Base-by-base conservation (phyloP, 2,329 filamentous ascomycete genomes). In the Trichoderma gracile region DNA sequence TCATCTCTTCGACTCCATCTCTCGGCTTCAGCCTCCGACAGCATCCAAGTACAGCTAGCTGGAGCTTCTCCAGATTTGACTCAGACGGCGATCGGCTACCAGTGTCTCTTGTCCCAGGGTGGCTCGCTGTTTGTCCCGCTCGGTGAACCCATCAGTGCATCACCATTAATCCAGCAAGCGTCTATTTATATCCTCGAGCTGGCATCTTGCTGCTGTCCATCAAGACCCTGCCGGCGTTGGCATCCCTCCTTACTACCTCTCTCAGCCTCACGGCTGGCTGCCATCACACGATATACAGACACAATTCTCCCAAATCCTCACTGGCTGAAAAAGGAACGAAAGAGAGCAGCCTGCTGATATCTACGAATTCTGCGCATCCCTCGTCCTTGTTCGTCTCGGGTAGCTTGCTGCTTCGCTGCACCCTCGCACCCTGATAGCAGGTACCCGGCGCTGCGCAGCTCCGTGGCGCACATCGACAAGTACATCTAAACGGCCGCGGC, bases 241-340 rank as follows among this genome's bases (percentile, higher is more conserved):
- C 58, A 53, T 40, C 47, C 49, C 49, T 46, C 58, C 25, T 54
- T 45, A 17, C 40, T 45, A 21, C 40, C 54, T 7, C 43, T 46
- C 43, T 46, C 53, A 57, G 45, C 53, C 61, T 57, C 52, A 57
- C 52, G 61, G 52, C 52, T 50, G 61, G 52, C 61, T 57, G 12
- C 27, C 45, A 53, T 57, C 53, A 40, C 52, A 43, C 61, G 52
- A 55, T 43, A 56, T 23, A 33, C n/a, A 45, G 27, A 23, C 45
- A 5, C 3, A 27, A n/a, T 38, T 38, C 53, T 57, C 33, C 52
- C 30, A 33, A 33, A 14, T 45, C 42, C 43, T 57, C 46, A 64
- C 61, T 61, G 60, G 53, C 45, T 42, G 14, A 53, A 56, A 63
- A 63, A 40, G 23, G 27, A 46, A 52, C 21, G 40, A 23, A 30